phyloP scores from a whole-genome alignment of 75 land plant species.

The Ceratopteris richardii region DNA sequence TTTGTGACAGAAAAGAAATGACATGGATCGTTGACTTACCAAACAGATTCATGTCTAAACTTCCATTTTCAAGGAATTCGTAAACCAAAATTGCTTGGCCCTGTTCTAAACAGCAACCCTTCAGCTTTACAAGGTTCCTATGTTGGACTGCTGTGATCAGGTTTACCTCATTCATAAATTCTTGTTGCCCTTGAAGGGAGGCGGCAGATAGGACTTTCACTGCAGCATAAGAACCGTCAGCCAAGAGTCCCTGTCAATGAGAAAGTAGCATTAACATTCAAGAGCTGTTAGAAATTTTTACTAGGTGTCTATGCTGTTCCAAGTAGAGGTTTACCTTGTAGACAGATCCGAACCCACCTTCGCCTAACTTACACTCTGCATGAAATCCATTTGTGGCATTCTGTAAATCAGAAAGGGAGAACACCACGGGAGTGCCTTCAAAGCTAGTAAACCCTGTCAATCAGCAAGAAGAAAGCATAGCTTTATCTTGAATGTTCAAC shows the following conservation, averaged over 20 bases:
- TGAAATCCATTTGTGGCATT: slow-evolving; percentile 18
- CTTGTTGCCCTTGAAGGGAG: background rate
- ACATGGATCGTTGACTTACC: no score
- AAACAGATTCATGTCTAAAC: slow-evolving; percentile 8
- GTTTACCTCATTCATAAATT: slow-evolving; percentile 18
- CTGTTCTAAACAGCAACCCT: slow-evolving; percentile 20
- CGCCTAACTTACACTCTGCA: slow-evolving; percentile 11
- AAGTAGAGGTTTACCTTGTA: no score
- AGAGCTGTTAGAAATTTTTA: no score
- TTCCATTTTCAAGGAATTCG: slow-evolving; percentile 18
- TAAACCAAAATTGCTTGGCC: slow-evolving; percentile 14
- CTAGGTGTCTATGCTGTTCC: no score
- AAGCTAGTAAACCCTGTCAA: no score
- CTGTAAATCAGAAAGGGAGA: slow-evolving; percentile 6
- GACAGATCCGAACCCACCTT: slow-evolving; percentile 25
- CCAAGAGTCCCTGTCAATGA: slow-evolving; percentile 4
- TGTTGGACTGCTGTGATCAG: slow-evolving; percentile 16
- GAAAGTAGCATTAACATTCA: no score
- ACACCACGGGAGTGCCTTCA: slow-evolving; percentile 3
- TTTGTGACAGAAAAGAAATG: no score
- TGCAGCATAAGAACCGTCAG: slow-evolving; percentile 8
- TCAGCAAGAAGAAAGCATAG: no score
- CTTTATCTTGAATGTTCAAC: no score
- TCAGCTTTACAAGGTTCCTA: slow-evolving; percentile 19
- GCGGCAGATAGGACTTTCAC: slow-evolving; percentile 5